Base-by-base conservation (phyloP, 257 asterid genomes). In the Prunella vulgaris region DNA sequence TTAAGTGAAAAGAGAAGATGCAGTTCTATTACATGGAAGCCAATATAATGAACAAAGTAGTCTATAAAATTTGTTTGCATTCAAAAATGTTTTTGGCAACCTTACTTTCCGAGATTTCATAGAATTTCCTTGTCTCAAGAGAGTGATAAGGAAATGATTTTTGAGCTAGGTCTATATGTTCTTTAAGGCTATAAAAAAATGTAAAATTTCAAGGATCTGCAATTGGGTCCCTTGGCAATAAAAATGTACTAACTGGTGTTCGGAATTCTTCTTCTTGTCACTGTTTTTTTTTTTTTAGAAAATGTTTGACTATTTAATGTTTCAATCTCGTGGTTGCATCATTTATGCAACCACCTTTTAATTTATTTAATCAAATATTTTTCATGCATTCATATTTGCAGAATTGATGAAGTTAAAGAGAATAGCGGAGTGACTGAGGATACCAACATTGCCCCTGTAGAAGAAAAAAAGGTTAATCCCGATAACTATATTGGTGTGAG, bases 381-480 rank as follows among this genome's bases (percentile, higher is more conserved):
- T 21, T 63, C 64, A 40, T 57, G 54, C 66, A 25, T 14, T 9
- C 44, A 63, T 76, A 3, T 79, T 56, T 84, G 63, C 81, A 87
- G 96, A 70, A 76, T 60, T 60, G 78, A 38, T 53, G 80, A 82
- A 68, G 76, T 67, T 68, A 79, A 78, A 61, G 82, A 87, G 79
- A 77, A 65, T 22, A 80, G 49, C 60, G 72, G 70, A 48, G 88
- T 71, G 67, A 64, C 66, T 25, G 78, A 60, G 46, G 86, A 74
- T 71, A 74, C 73, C 35, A 62, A 83, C 69, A 40, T 53, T 64
- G 70, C 65, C 49, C 75, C 83, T 35, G 74, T 56, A 60, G 81
- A 77, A 53, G 79, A 79, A 18, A 84, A 75, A 78, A 94, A 87
- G 90, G 95, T 88, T 51, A 53, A 73, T 48, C 21, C 21, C 22